phyloP scores from a whole-genome alignment of 2,329 filamentous ascomycete genomes.

The Colletotrichum lini region DNA sequence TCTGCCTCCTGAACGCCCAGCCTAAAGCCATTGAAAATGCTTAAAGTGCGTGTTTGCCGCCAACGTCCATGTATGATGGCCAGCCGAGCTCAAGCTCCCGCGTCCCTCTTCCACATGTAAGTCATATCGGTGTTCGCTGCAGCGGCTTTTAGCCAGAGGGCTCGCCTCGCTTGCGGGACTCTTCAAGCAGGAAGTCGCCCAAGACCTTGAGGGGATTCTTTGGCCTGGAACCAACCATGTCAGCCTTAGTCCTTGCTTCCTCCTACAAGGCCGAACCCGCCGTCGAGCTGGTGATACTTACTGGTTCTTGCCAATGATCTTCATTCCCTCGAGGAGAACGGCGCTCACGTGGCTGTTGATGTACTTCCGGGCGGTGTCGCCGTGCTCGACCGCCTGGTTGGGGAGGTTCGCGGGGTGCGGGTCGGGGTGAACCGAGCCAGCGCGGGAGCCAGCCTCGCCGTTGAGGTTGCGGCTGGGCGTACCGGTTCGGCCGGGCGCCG shows the following conservation, averaged over 20 bases:
- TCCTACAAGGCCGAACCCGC: too few relatives aligned
- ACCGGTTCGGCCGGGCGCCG: slow-evolving; percentile 60
- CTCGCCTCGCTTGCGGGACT: slow-evolving; percentile 56
- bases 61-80: not conserved
- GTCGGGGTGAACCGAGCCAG: slow-evolving; percentile 71
- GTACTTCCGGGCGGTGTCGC: slow-evolving; percentile 79
- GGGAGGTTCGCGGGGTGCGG: slow-evolving; percentile 66
- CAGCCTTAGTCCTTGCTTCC: not conserved
- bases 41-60: not conserved
- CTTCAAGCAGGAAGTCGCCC: slow-evolving; percentile 79
- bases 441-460: slow-evolving; percentile 63
- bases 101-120: slow-evolving; percentile 1
- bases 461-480: slow-evolving; percentile 60
- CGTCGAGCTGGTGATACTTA: slow-evolving; percentile 55
- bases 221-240: slow-evolving; percentile 61
- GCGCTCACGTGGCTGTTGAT: slow-evolving; percentile 80
- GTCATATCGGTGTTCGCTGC: not conserved
- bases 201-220: slow-evolving; percentile 77
- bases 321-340: slow-evolving; percentile 81
- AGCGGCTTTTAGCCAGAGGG: not conserved
- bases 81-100: slow-evolving; percentile 6
- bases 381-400: slow-evolving; percentile 72
- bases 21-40: slow-evolving; percentile 18
- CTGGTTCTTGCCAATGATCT: slow-evolving; percentile 79
- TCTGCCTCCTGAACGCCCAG: slow-evolving; percentile 36